These are phyloP conservation scores for Pseudonectria buxi DNA, from an alignment of 2,329 filamentous ascomycete species.

Conservation along the genomic window DNA sequence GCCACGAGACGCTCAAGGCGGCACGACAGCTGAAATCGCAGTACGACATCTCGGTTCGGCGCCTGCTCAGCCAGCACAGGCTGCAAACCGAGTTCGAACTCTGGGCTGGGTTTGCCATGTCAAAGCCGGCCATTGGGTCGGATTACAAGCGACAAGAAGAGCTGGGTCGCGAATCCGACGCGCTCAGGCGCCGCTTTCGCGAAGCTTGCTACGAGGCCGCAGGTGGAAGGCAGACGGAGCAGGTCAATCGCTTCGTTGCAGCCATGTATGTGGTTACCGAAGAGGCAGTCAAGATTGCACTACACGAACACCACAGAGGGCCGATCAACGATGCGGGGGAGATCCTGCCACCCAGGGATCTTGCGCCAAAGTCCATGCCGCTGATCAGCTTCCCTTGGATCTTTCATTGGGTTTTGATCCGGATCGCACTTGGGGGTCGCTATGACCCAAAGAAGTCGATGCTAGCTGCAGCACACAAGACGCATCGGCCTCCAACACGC, in stretches of 20 bases:
- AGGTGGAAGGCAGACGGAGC: slow-evolving; percentile 49
- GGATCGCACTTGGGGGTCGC: slow-evolving; percentile 23
- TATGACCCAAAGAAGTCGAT: slow-evolving; percentile 15
- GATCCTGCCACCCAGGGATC: slow-evolving; percentile 12
- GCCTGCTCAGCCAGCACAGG: slow-evolving; percentile 79
- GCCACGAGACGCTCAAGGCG: slow-evolving; percentile 46
- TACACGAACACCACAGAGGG: slow-evolving; percentile 35
- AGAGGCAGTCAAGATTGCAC: slow-evolving; percentile 56
- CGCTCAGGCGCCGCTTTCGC: slow-evolving; percentile 63
- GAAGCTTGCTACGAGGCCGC: slow-evolving; percentile 58
- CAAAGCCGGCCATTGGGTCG: slow-evolving; percentile 61
- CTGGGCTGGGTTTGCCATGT: slow-evolving; percentile 78
- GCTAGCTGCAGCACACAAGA: slow-evolving; percentile 8
- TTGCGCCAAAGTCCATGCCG: slow-evolving; percentile 52
- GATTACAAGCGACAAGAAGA: slow-evolving; percentile 88
- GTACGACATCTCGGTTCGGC: slow-evolving; percentile 70
- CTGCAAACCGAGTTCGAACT: slow-evolving; percentile 87
- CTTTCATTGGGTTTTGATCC: slow-evolving; percentile 55
- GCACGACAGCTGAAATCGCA: slow-evolving; percentile 63
- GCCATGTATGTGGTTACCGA: slow-evolving; percentile 85
- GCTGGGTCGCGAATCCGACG: slow-evolving; percentile 60
- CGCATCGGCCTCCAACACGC: neutral
- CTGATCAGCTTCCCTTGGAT: slow-evolving; percentile 94
- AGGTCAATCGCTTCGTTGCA: slow-evolving; percentile 65
- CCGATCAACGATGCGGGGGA: slow-evolving; percentile 28